Conservation (phyloP, 1,284 basidiomycete species). For the Mycena citricolor region DNA sequence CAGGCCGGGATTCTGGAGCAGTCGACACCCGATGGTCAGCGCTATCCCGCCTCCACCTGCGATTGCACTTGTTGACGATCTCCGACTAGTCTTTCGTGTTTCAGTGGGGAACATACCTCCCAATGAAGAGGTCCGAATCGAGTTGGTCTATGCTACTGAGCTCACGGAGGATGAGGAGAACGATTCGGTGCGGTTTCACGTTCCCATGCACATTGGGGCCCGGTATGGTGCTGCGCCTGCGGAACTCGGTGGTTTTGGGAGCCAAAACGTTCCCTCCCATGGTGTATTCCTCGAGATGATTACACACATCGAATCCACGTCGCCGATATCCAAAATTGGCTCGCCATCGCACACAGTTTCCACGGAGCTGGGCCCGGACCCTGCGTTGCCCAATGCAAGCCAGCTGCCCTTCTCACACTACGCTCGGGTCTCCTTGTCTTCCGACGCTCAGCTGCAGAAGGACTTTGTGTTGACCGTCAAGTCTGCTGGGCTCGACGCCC, state of each 20-base stretch:
- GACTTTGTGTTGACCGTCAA: constrained; percentile 25
- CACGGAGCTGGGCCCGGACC: constrained; percentile 21
- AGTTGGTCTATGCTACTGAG: constrained; percentile 25
- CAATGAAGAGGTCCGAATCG: constrained; percentile 20
- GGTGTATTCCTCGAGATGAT: constrained; percentile 25
- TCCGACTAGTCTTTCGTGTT: constrained; percentile 22
- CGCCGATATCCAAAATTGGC: constrained; percentile 35
- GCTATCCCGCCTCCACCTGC: neutral
- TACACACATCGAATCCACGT: constrained; percentile 44
- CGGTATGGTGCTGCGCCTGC: constrained; percentile 11
- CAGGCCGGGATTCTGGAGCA: constrained; percentile 23
- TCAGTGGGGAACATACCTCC: constrained; percentile 23
- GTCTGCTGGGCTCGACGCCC: constrained; percentile 22
- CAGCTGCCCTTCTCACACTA: constrained; percentile 36
- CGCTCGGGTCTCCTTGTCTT: constrained; percentile 22
- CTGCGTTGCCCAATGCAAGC: constrained; percentile 25
- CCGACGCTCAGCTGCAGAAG: constrained; percentile 15
- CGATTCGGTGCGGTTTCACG: constrained; percentile 13
- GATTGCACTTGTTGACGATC: neutral
- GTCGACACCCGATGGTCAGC: constrained; percentile 21
- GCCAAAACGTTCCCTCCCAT: constrained; percentile 2
- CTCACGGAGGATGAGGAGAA: constrained; percentile 23
- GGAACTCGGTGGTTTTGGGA: neutral
- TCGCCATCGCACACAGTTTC: constrained; percentile 41
- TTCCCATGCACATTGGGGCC: constrained; percentile 17